phyloP scores from a whole-genome alignment of 108 stramenopile species.

The Cyclotella atomus region DNA sequence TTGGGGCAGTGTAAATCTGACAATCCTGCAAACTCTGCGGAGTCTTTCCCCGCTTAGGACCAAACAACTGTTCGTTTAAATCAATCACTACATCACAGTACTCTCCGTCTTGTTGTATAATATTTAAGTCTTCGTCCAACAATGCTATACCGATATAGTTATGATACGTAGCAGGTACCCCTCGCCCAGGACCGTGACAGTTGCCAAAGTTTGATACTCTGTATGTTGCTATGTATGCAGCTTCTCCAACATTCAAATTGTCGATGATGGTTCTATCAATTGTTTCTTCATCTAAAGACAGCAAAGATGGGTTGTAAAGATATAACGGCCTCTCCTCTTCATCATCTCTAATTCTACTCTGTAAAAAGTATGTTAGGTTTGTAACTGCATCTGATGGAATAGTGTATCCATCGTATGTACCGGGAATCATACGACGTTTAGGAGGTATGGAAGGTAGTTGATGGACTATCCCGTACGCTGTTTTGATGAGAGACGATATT shows the following conservation, averaged over 20 bases:
- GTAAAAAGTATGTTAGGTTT: constrained; percentile 44
- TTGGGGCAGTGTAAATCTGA: constrained; percentile 38
- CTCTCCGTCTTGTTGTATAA: constrained; percentile 15
- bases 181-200: constrained; percentile 48
- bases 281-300: constrained; percentile 29
- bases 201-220: constrained; percentile 50
- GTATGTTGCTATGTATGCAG: constrained; percentile 37
- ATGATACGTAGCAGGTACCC: constrained; percentile 31
- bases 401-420: background rate
- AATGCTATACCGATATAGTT: constrained; percentile 50
- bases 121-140: constrained; percentile 43
- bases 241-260: constrained; percentile 3
- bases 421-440: constrained; percentile 27
- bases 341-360: constrained; percentile 14
- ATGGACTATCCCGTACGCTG: constrained; percentile 26
- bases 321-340: constrained; percentile 50
- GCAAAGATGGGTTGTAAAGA: constrained; percentile 50
- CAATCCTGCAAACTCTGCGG: constrained; percentile 46
- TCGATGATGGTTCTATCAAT: constrained; percentile 20
- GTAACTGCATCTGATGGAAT: constrained; percentile 28
- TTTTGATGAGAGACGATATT: background rate
- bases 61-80: constrained; percentile 31
- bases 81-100: constrained; percentile 46
- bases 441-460: constrained; percentile 35
- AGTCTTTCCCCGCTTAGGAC: background rate